phyloP scores from a whole-genome alignment of 495 filamentous ascomycete species.

The Aspergillus baeticus region DNA sequence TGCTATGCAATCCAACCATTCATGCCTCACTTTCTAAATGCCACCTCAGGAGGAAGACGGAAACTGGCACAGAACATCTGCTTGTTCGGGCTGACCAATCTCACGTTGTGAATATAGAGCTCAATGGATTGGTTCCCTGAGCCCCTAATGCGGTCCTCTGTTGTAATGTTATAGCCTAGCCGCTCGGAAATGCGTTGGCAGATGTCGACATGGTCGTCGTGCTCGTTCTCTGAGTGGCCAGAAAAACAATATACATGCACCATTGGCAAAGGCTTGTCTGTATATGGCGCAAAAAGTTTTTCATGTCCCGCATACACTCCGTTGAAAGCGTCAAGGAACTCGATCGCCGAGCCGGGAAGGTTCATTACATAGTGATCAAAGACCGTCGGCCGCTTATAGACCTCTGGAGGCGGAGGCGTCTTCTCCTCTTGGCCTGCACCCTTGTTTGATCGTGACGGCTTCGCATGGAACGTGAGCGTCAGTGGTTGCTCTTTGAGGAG shows the following conservation, averaged over 20 bases:
- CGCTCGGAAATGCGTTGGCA: constrained; percentile 65
- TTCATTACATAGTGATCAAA: constrained; percentile 97
- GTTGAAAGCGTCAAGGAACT: constrained; percentile 81
- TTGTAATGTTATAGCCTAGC: constrained; percentile 59
- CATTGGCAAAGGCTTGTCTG: constrained; percentile 63
- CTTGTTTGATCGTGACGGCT: constrained; percentile 27
- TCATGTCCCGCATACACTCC: constrained; percentile 75
- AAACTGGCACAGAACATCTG: constrained; percentile 96
- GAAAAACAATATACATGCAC: constrained; percentile 92
- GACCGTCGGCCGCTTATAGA: constrained; percentile 57
- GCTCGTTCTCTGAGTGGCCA: constrained; percentile 69
- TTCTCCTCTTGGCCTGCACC: constrained; percentile 17
- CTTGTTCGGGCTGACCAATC: constrained; percentile 90
- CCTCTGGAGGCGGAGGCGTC: constrained; percentile 34
- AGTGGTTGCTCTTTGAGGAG: constrained; percentile 54
- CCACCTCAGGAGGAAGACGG: constrained; percentile 75
- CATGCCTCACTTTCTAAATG: constrained; percentile 50
- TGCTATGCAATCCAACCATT: constrained; percentile 15
- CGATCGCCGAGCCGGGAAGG: constrained; percentile 82
- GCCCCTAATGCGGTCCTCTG: constrained; percentile 51
- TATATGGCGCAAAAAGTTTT: constrained; percentile 61
- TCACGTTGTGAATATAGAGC: constrained; percentile 70
- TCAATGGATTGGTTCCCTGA: constrained; percentile 48
- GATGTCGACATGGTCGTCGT: constrained; percentile 58
- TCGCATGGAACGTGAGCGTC: constrained; percentile 44